phyloP scores from a whole-genome alignment of 2,329 filamentous ascomycete species.

The Hymenoscyphus repandus region DNA sequence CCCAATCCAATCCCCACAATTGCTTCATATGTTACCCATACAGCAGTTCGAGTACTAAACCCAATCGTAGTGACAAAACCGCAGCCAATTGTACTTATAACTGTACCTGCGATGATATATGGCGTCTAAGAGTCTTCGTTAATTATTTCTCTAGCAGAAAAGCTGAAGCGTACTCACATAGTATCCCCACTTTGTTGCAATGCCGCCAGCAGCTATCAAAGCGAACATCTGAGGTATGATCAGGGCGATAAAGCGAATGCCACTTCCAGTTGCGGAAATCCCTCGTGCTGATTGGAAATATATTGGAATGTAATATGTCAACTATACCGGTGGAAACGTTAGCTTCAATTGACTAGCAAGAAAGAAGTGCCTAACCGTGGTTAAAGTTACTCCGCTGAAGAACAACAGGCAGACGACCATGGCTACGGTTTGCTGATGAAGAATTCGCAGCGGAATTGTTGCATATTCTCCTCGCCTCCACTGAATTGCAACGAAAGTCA shows the following conservation, averaged over 20 bases:
- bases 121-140: not conserved
- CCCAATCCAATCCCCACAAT: not conserved
- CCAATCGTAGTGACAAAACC: not conserved
- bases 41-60: not conserved
- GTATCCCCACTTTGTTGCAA: constrained; percentile 1
- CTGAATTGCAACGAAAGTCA: constrained; percentile 16
- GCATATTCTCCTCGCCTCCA: constrained; percentile 4
- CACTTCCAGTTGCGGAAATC: not conserved
- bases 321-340: too few relatives aligned
- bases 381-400: too few relatives aligned
- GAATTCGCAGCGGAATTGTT: constrained; percentile 33
- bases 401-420: too few relatives aligned
- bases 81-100: not conserved
- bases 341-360: too few relatives aligned
- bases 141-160: too few relatives aligned
- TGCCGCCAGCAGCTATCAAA: not conserved
- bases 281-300: not conserved
- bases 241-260: not conserved
- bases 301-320: constrained; percentile 1
- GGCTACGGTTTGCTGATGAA: constrained; percentile 13
- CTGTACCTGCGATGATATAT: not conserved
- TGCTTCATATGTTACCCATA: not conserved
- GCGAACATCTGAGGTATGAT: not conserved
- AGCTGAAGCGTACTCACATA: too few relatives aligned
- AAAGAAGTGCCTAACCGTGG: too few relatives aligned